Evolutionary conservation across 768 basidiomycete species (phyloP), one percentile per base, ranked within the genome.

Genomic region (Collybia nuda): DNA sequence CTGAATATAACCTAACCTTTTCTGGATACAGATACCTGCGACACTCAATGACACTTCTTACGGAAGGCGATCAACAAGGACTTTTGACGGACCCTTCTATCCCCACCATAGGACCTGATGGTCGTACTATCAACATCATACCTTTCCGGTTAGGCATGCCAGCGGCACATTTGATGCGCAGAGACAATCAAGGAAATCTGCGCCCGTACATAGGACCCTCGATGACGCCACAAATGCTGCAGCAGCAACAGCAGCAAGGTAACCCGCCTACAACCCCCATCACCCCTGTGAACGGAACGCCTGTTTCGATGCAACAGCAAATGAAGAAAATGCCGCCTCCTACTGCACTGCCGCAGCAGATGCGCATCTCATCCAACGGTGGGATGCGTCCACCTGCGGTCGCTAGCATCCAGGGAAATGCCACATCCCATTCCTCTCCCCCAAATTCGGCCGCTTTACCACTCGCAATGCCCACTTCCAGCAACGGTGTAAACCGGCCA

Each of bases 311-410:
- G 59, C 77, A 78, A 41, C 75, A 82, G 11, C 81, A 81, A 46
- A 65, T 82, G 60, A 85, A 85, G 71, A 79, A 81, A 61, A 76
- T 86, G 70, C 81, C 81, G 1, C 78, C 84, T 0, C 78, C 84
- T 12, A 66, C 68, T 17, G 64, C 69, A 0, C 66, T 79, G 2
- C 78, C 83, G 1, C 32, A 28, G 11, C 84, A 83, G 38, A 76
- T 84, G 70, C 78, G 84, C 38, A 81, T 84, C 32, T 81, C 83
- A 2, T 80, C 84, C 0, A 80, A 79, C 19, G 79, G 77, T 49
- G 78, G 72, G 23, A 80, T 80, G 65, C 80, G 76, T 19, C 78
- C 80, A 0, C 76, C 79, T 11, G 58, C 64, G 0, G 56, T 73
- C 3, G 68, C 77, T 18, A 48, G 26, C 36, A 28, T 54, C 24